These are phyloP conservation scores for Babesia divergens DNA, from an alignment of 169 alveolate species.

Conservation along the genomic window DNA sequence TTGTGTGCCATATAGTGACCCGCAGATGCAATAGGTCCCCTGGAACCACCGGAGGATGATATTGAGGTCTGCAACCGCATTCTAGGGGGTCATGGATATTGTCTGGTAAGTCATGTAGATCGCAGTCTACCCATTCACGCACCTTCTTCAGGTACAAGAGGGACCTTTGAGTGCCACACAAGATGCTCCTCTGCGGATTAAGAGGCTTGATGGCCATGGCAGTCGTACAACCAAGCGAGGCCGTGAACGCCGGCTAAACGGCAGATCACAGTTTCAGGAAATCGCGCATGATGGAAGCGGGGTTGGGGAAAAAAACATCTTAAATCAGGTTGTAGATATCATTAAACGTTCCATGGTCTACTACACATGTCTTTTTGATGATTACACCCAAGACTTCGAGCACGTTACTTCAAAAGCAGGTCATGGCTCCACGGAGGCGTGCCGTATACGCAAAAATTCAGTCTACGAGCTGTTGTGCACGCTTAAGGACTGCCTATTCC, in stretches of 20 bases:
- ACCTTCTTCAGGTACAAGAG: not conserved
- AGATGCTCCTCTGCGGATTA: not conserved
- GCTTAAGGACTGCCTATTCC: constrained; percentile 40
- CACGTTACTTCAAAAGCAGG: not conserved
- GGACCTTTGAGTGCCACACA: not conserved
- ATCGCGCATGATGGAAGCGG: not conserved
- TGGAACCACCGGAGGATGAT: not conserved
- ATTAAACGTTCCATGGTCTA: constrained; percentile 43
- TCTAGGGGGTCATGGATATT: constrained; percentile 16
- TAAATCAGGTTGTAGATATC: not conserved
- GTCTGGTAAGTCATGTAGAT: not conserved
- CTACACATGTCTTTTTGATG: constrained; percentile 50
- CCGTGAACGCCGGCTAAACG: not conserved
- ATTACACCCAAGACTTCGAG: constrained; percentile 16
- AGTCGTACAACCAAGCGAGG: not conserved
- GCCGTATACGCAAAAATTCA: constrained; percentile 29
- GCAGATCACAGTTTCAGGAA: not conserved
- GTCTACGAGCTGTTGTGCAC: constrained; percentile 50
- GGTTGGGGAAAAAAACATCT: not conserved
- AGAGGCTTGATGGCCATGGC: not conserved
- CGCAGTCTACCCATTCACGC: not conserved
- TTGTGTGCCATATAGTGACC: not conserved
- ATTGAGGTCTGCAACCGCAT: constrained; percentile 10
- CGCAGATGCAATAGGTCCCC: not conserved
- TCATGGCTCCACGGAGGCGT: not conserved